Percentiles rank a stretch among this genome's conserved stretches.
These are phyloP conservation scores for Globisporangium ultimum DNA, from an alignment of 352 stramenopile species.

Conservation along the genomic window DNA sequence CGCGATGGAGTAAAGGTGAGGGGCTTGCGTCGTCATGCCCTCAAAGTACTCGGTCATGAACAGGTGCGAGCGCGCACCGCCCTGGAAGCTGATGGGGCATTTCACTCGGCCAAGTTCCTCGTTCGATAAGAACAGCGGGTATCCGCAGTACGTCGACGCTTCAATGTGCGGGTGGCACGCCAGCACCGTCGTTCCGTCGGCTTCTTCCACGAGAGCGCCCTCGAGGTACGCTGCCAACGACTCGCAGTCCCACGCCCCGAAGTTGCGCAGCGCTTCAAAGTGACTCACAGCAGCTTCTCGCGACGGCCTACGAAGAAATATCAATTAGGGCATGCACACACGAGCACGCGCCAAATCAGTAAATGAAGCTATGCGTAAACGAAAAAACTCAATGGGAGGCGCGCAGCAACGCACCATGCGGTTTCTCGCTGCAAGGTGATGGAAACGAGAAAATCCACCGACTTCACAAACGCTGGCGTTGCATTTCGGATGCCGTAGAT, in stretches of 20 bases:
- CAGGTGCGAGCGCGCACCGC: constrained; percentile 23
- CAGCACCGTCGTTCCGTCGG: constrained; percentile 18
- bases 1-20: constrained; percentile 22
- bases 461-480: neutral
- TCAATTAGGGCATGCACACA: too few relatives aligned
- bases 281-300: constrained; percentile 18
- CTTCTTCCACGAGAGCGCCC: constrained; percentile 23
- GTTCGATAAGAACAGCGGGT: constrained; percentile 17
- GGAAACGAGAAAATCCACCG: constrained; percentile 31
- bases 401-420: constrained; percentile 4
- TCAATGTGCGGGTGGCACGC: constrained; percentile 35
- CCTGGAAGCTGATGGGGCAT: constrained; percentile 30
- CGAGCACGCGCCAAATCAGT: too few relatives aligned
- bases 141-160: constrained; percentile 30
- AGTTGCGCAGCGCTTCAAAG: constrained; percentile 24
- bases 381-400: too few relatives aligned
- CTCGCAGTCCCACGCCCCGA: constrained; percentile 29
- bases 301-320: constrained; percentile 10
- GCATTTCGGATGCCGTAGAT: constrained; percentile 23
- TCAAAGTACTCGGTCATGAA: constrained; percentile 18
- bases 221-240: constrained; percentile 23
- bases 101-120: constrained; percentile 24
- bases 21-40: constrained; percentile 11
- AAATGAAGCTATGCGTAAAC: too few relatives aligned
- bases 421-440: constrained; percentile 24